Conservation (phyloP, 306 rosid species). For the Vigna reflexopilosa region DNA sequence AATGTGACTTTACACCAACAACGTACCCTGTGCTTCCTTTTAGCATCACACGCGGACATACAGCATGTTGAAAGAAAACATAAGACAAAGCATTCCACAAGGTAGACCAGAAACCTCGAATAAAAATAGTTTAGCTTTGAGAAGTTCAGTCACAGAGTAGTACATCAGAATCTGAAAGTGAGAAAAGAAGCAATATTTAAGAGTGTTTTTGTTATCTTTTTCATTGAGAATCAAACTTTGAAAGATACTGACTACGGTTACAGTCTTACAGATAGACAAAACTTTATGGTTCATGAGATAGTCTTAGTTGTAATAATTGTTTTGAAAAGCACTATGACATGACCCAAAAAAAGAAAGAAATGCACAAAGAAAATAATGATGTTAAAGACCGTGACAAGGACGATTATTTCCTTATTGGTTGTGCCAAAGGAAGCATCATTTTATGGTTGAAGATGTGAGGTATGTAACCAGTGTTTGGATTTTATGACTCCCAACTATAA, state of each 20-base stretch:
- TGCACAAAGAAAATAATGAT: background rate
- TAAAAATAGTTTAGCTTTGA: background rate
- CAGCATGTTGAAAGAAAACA: background rate
- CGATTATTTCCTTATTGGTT: slow-evolving; percentile 13
- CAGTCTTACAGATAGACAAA: background rate
- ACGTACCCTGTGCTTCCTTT: background rate
- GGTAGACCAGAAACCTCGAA: background rate
- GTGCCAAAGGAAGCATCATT: slow-evolving; percentile 9
- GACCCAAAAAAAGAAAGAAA: slow-evolving; percentile 9
- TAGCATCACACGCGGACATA: background rate
- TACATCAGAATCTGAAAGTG: slow-evolving; percentile 1
- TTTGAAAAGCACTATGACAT: slow-evolving; percentile 7
- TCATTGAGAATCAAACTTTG: background rate
- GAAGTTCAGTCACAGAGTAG: background rate
- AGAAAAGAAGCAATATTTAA: background rate
- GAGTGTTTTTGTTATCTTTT: background rate
- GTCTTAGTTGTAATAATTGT: background rate
- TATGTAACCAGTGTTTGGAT: background rate
- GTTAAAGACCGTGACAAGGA: background rate
- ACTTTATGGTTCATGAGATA: background rate
- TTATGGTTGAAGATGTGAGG: background rate
- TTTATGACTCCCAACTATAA: background rate
- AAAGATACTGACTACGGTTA: slow-evolving; percentile 9
- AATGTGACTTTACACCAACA: background rate
- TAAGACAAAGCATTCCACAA: background rate